phyloP scores from a whole-genome alignment of 805 yeast species.

The Hanseniaspora lindneri region DNA sequence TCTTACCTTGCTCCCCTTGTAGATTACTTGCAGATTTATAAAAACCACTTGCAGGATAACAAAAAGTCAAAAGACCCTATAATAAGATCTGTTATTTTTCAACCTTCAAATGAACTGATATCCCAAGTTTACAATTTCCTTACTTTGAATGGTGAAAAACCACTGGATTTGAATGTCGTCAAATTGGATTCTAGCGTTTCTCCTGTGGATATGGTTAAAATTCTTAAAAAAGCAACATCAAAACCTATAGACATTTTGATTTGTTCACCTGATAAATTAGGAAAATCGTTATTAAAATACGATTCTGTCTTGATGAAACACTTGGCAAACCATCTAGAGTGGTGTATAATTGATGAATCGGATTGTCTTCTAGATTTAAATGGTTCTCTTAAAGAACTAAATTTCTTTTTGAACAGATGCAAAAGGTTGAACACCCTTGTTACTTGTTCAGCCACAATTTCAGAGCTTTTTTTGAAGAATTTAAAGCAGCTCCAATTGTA shows the following conservation, averaged over 20 bases:
- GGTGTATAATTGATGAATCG: constrained; percentile 80
- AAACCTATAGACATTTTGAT: constrained; percentile 63
- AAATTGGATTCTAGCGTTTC: constrained; percentile 56
- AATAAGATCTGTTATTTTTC: constrained; percentile 60
- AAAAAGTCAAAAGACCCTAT: constrained; percentile 30
- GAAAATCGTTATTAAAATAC: constrained; percentile 28
- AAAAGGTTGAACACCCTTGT: constrained; percentile 50
- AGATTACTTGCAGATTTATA: constrained; percentile 53
- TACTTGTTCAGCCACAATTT: constrained; percentile 84
- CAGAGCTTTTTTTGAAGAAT: constrained; percentile 57
- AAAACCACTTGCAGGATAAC: constrained; percentile 32
- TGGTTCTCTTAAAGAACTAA: constrained; percentile 57
- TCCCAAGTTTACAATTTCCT: constrained; percentile 54
- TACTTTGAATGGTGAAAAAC: constrained; percentile 24
- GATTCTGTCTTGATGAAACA: constrained; percentile 19
- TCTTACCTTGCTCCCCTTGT: constrained; percentile 72
- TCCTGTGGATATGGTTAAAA: constrained; percentile 40
- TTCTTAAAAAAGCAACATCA: constrained; percentile 25
- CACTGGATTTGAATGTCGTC: constrained; percentile 36
- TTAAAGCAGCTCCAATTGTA: constrained; percentile 39
- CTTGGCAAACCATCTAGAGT: constrained; percentile 35
- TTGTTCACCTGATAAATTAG: constrained; percentile 72
- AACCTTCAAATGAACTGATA: constrained; percentile 84
- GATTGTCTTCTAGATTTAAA: constrained; percentile 69
- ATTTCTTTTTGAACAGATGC: constrained; percentile 39